phyloP scores from a whole-genome alignment of 805 yeast genomes.

The Hanseniaspora guilliermondii region DNA sequence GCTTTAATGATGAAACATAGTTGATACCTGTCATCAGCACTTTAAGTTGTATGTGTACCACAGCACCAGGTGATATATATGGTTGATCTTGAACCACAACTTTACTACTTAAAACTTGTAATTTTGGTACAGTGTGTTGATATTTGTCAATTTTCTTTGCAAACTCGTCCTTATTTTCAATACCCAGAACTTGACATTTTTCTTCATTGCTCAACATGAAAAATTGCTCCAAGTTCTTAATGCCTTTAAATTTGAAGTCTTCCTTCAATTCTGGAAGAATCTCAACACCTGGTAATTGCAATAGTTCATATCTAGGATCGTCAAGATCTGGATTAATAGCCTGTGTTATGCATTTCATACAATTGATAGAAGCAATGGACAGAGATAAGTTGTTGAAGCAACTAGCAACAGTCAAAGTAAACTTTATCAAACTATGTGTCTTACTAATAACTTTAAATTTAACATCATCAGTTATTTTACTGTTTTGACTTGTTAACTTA shows the following conservation, averaged over 20 bases:
- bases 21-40: constrained; percentile 31
- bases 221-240: constrained; percentile 47
- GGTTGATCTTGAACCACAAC: constrained; percentile 82
- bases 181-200: constrained; percentile 45
- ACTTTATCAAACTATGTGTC: constrained; percentile 53
- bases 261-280: constrained; percentile 30
- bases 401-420: constrained; percentile 69
- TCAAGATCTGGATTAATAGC: constrained; percentile 44
- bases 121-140: constrained; percentile 54
- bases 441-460: constrained; percentile 48
- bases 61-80: constrained; percentile 56
- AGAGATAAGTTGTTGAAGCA: constrained; percentile 64
- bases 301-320: constrained; percentile 38
- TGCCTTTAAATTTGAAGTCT: neutral
- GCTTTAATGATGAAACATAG: constrained; percentile 53
- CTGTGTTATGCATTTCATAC: constrained; percentile 61
- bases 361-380: constrained; percentile 45
- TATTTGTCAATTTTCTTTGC: constrained; percentile 39
- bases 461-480: constrained; percentile 19
- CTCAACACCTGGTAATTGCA: constrained; percentile 72
- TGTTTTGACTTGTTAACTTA: constrained; percentile 27
- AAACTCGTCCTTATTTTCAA: constrained; percentile 29
- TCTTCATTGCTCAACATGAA: constrained; percentile 47
- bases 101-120: constrained; percentile 55
- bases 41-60: constrained; percentile 63